Evolutionary conservation across 1,139 yeast genomes (phyloP), one percentile per base, ranked within the genome.

Genomic region (Yamadazyma pseudoaaseri): DNA sequence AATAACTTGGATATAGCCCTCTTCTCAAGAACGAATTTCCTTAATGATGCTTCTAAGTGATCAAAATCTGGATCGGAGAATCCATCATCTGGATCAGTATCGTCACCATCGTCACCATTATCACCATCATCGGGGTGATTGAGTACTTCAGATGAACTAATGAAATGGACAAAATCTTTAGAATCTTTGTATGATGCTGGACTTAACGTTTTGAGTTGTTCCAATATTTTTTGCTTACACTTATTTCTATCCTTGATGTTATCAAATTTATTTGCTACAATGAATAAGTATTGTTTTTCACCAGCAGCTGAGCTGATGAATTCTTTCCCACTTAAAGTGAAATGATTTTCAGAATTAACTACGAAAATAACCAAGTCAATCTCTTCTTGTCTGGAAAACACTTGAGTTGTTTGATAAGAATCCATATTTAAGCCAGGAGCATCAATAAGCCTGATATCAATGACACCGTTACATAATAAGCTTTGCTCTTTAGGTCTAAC

Each of bases 371-470:
- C 96, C 48, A 94, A 70, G 56, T 94, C 99, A 45, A 94, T 94
- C 54, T 94, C 98, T 52, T 94, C 98, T 60, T 94, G 98, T 42
- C 97, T 77, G 3, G 97, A 84, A 57, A 90, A 90, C 0, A 94
- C 90, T 52, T 90, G 96, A 1, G 97, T 86, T 0, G 99, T 94
- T 56, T 87, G 96, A 48, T 84, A 84, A 9, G 94, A 86, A 52
- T 92, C 97, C 73, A 89, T 73, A 53, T 94, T 94, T 39, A 94
- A 70, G 1, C 99, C 99, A 0, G 99, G 99, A 0, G 97, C 97
- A 62, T 94, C 99, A 35, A 94, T 90, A 39, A 94, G 67, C 22
- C 92, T 80, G 38, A 92, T 89, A 53, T 94, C 97, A 31, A 92
- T 87, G 6, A 89, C 86, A 1, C 97, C 97, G 54, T 94, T 94